These are phyloP conservation scores for Neltuma alba DNA, from an alignment of 306 rosid genomes.

Conservation along the genomic window DNA sequence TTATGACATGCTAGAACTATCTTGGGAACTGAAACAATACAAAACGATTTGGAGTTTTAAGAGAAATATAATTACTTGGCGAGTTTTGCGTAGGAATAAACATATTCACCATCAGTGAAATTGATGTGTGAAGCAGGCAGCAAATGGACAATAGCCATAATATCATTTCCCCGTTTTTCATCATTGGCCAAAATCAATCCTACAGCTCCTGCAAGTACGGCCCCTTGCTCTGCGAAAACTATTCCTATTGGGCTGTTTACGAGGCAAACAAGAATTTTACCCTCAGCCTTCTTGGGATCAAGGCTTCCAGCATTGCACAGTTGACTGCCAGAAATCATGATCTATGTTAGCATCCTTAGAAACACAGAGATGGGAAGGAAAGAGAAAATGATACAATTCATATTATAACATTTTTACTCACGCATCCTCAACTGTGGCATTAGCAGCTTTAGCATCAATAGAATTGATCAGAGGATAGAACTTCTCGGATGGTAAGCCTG, in stretches of 20 bases:
- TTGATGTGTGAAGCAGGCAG: conserved; percentile 61
- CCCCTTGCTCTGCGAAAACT: conserved; percentile 41
- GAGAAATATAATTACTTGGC: conserved; percentile 49
- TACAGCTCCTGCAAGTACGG: conserved; percentile 50
- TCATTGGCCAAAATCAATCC: conserved; percentile 62
- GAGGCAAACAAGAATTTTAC: conserved; percentile 58
- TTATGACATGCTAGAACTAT: not conserved
- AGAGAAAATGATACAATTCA: not conserved
- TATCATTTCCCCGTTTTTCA: conserved; percentile 36
- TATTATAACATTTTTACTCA: conserved; percentile 37
- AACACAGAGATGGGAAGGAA: not conserved
- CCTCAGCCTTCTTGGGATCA: conserved; percentile 58
- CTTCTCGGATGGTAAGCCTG: conserved; percentile 42
- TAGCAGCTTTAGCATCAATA: conserved; percentile 49
- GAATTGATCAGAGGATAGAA: conserved; percentile 56
- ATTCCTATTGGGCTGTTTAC: conserved; percentile 42
- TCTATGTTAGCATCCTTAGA: not conserved
- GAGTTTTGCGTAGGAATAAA: conserved; percentile 51
- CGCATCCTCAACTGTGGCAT: conserved; percentile 42
- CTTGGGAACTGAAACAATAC: not conserved
- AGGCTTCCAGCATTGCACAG: conserved; percentile 48
- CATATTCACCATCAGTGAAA: conserved; percentile 42
- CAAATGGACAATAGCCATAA: conserved; percentile 46
- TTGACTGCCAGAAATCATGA: conserved; percentile 40
- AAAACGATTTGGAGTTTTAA: not conserved